These are phyloP conservation scores for Penicillium taxi DNA, from an alignment of 495 filamentous ascomycete genomes.

Conservation along the genomic window DNA sequence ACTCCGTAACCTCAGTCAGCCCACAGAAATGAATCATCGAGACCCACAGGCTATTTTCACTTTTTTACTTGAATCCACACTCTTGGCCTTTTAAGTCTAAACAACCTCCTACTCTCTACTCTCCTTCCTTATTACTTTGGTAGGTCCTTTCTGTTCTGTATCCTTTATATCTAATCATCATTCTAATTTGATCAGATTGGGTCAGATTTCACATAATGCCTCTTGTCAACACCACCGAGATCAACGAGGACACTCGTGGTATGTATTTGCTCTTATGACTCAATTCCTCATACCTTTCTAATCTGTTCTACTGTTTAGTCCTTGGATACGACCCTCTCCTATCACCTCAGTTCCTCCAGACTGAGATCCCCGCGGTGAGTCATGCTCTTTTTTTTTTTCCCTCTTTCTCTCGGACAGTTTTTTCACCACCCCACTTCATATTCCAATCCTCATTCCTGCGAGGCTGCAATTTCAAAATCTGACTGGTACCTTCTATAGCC, in stretches of 20 bases:
- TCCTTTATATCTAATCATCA: too few relatives aligned
- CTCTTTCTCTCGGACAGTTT: neutral
- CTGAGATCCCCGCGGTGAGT: conserved; percentile 76
- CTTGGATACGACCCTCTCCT: conserved; percentile 93
- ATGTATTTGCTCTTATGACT: conserved; percentile 9
- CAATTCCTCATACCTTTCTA: conserved; percentile 1
- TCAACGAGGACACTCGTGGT: conserved; percentile 50
- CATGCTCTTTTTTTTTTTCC: conserved; percentile 19
- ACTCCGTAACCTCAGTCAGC: too few relatives aligned
- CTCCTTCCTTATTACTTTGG: too few relatives aligned
- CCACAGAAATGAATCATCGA: too few relatives aligned
- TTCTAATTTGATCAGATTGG: too few relatives aligned
- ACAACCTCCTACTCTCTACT: too few relatives aligned
- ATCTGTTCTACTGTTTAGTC: conserved; percentile 45
- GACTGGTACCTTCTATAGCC: conserved; percentile 27
- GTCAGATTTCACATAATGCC: conserved; percentile 31
- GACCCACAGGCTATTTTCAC: too few relatives aligned
- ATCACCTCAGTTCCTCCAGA: conserved; percentile 76
- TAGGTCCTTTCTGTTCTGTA: too few relatives aligned
- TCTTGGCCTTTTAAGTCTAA: too few relatives aligned
- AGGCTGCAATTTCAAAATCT: conserved; percentile 1
- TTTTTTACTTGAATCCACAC: too few relatives aligned
- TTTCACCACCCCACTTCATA: conserved; percentile 7
- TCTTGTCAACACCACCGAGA: conserved; percentile 40
- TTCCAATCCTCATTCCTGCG: neutral